phyloP scores from a whole-genome alignment of 306 rosid species.

The Pueraria montana region DNA sequence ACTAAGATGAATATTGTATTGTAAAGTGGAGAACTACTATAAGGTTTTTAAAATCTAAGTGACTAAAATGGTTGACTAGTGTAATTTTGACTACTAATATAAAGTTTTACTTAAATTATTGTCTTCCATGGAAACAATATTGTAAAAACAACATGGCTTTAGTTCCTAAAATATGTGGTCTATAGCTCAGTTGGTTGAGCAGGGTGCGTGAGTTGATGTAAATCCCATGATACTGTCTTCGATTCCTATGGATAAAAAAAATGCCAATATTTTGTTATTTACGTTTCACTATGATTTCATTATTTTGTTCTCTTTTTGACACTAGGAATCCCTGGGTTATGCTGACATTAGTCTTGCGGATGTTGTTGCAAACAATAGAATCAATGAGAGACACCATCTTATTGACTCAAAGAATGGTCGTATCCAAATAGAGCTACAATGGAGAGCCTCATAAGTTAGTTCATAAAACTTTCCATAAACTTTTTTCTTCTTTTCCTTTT shows the following conservation, averaged over 20 bases:
- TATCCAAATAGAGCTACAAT: slow-evolving; percentile 85
- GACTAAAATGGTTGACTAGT: not conserved
- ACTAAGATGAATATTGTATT: not conserved
- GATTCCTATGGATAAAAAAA: too few species aligned
- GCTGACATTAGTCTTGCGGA: slow-evolving; percentile 72
- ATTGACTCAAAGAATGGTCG: slow-evolving; percentile 95
- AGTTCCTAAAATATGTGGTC: too few species aligned
- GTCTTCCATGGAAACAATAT: not conserved
- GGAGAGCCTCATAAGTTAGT: slow-evolving; percentile 68
- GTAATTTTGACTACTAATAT: not conserved
- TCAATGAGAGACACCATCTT: slow-evolving; percentile 84
- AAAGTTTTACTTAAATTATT: not conserved
- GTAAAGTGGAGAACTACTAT: too few species aligned
- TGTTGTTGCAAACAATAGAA: slow-evolving; percentile 78
- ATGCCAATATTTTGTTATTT: not conserved
- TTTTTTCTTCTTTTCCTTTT: not conserved
- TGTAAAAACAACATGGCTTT: not conserved
- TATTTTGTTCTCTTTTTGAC: not conserved
- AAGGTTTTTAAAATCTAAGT: not conserved
- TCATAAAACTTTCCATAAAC: not conserved
- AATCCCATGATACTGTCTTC: too few species aligned
- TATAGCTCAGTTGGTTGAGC: too few species aligned
- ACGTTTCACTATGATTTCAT: not conserved
- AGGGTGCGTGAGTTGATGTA: too few species aligned
- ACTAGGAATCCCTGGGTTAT: slow-evolving; percentile 85